Percentiles rank a stretch among this genome's conserved stretches.
phyloP scores from a whole-genome alignment of 2,329 filamentous ascomycete species.

The Rhynchosporium graminicola region DNA sequence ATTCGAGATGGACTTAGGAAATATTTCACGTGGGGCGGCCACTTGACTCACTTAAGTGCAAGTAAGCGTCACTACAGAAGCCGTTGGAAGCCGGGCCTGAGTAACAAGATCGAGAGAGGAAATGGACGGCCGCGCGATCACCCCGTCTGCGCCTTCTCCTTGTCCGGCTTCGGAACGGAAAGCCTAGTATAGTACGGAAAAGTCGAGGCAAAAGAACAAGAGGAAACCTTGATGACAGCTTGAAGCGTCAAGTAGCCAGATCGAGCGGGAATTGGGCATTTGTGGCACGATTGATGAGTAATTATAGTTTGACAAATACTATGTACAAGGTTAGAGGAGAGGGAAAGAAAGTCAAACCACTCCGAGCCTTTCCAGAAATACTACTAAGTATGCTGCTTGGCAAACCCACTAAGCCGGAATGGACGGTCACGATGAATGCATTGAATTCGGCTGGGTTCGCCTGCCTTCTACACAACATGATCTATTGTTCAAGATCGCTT shows the following conservation, averaged over 20 bases:
- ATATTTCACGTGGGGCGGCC: constrained; percentile 8
- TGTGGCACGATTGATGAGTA: neutral
- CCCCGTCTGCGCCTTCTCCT: neutral
- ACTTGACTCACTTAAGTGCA: constrained; percentile 10
- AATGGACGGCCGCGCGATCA: constrained; percentile 5
- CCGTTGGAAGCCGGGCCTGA: constrained; percentile 9
- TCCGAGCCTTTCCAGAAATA: neutral
- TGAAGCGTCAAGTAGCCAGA: neutral
- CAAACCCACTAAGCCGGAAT: neutral
- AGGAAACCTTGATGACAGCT: neutral
- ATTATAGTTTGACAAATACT: neutral
- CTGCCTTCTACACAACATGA: too few relatives aligned
- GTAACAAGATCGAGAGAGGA: neutral
- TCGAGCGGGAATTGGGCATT: neutral
- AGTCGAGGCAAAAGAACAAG: neutral
- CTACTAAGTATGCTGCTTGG: neutral
- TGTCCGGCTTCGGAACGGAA: constrained; percentile 7
- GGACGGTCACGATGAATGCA: too few relatives aligned
- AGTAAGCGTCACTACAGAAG: constrained; percentile 11
- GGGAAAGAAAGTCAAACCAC: neutral
- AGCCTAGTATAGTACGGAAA: neutral
- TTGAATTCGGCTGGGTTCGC: too few relatives aligned
- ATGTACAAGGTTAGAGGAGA: neutral
- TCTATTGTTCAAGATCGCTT: too few relatives aligned
- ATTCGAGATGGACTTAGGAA: neutral